Evolutionary conservation across 371 early-diverging fungal species (phyloP).

Genomic region (Vairimorpha ceranae): DNA sequence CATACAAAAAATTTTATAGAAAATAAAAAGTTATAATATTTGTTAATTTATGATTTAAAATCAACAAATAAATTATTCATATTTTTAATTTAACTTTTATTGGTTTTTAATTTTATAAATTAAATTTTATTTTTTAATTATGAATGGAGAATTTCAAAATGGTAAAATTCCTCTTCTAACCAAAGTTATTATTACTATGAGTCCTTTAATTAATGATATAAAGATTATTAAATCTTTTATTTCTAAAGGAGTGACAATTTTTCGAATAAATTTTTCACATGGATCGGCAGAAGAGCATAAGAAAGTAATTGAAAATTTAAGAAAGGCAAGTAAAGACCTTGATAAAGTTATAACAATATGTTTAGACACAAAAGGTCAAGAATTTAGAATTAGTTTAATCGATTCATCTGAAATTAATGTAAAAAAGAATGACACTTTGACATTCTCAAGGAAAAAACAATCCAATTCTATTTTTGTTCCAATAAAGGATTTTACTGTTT

Average conservation of each 20-base stretch:
- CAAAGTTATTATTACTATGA: constrained; percentile 61
- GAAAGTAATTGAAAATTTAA: constrained; percentile 62
- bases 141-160: too few relatives aligned
- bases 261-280: constrained; percentile 71
- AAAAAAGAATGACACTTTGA: constrained; percentile 61
- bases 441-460: constrained; percentile 11
- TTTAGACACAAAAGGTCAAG: constrained; percentile 65
- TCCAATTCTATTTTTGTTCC: constrained; percentile 68
- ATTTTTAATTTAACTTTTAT: too few relatives aligned
- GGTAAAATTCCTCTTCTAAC: constrained; percentile 21
- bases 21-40: background rate
- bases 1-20: constrained; percentile 9
- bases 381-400: constrained; percentile 63
- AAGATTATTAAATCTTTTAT: constrained; percentile 61
- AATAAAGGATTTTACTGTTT: constrained; percentile 74
- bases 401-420: constrained; percentile 24
- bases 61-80: too few relatives aligned
- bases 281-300: constrained; percentile 60
- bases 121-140: too few relatives aligned
- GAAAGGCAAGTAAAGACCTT: constrained; percentile 66
- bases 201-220: constrained; percentile 44
- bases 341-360: constrained; percentile 66
- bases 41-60: too few relatives aligned
- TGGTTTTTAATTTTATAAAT: too few relatives aligned
- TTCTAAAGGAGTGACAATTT: constrained; percentile 80